These are phyloP conservation scores for Solanum chacoense DNA, from an alignment of 305 asterid species.

Conservation along the genomic window DNA sequence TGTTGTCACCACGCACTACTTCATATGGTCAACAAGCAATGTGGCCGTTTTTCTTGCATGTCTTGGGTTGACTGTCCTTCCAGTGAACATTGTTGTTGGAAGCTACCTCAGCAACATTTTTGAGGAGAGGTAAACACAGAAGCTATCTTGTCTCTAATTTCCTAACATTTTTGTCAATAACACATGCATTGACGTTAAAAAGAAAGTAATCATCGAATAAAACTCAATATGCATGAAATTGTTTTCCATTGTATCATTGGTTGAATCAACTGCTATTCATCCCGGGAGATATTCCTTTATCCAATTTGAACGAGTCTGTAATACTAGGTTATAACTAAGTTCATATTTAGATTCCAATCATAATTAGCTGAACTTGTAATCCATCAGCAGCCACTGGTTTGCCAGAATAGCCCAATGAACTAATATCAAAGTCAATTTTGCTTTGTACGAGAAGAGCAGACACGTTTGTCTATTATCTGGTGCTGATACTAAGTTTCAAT, in stretches of 20 bases:
- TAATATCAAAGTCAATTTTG: not conserved
- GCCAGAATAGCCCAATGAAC: not conserved
- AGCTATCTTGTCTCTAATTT: not conserved
- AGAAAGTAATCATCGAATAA: not conserved
- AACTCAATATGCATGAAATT: not conserved
- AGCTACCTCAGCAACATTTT: conserved; percentile 65
- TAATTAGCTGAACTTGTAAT: not conserved
- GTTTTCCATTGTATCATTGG: not conserved
- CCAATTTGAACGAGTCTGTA: not conserved
- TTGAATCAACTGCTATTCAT: not conserved
- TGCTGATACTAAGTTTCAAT: not conserved
- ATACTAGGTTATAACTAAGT: not conserved
- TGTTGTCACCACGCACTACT: conserved; percentile 52
- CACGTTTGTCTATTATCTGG: not conserved
- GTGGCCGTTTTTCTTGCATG: conserved; percentile 60
- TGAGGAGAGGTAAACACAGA: conserved; percentile 50
- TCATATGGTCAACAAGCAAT: conserved; percentile 61
- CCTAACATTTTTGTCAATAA: not conserved
- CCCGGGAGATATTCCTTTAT: not conserved
- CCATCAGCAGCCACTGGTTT: not conserved
- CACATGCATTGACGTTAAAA: not conserved
- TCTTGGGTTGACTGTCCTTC: conserved; percentile 67
- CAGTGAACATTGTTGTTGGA: conserved; percentile 59
- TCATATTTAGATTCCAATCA: not conserved
- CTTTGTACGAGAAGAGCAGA: not conserved